These are phyloP conservation scores for Daldinia bambusicola DNA, from an alignment of 495 filamentous ascomycete species.

Conservation along the genomic window DNA sequence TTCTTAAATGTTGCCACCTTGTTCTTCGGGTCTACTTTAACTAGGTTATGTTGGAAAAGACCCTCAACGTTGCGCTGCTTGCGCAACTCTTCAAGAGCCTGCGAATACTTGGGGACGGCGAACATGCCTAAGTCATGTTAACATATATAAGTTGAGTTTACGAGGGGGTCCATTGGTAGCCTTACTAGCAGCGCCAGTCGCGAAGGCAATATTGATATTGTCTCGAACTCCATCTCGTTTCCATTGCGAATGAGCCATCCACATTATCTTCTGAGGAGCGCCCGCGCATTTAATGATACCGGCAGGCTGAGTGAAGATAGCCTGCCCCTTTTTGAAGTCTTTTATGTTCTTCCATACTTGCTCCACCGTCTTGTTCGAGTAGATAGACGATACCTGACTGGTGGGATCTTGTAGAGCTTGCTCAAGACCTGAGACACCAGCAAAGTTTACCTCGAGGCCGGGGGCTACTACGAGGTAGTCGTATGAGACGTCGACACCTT, in stretches of 20 bases:
- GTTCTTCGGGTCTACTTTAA: conserved; percentile 62
- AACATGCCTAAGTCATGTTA: conserved; percentile 63
- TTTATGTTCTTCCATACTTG: conserved; percentile 67
- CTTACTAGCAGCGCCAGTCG: conserved; percentile 65
- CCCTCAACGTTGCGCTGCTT: conserved; percentile 71
- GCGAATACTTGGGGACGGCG: conserved; percentile 74
- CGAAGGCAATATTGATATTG: conserved; percentile 69
- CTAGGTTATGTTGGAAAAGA: conserved; percentile 72
- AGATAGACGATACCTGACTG: conserved; percentile 71
- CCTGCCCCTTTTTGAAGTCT: conserved; percentile 64
- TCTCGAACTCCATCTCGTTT: conserved; percentile 68
- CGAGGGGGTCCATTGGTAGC: neutral
- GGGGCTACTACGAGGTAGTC: conserved; percentile 73
- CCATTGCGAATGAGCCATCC: conserved; percentile 76
- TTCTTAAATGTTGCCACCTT: conserved; percentile 50
- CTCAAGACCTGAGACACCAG: conserved; percentile 66
- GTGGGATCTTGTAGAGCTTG: conserved; percentile 67
- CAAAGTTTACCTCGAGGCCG: conserved; percentile 67
- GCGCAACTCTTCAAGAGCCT: conserved; percentile 68
- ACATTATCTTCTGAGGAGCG: conserved; percentile 77
- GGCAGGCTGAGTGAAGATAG: conserved; percentile 74
- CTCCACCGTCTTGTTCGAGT: conserved; percentile 68
- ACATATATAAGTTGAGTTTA: neutral
- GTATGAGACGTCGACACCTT: conserved; percentile 68
- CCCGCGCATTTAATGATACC: conserved; percentile 76